These are phyloP conservation scores for Ophiosphaerella korrae DNA, from an alignment of 2,329 filamentous ascomycete species.

Conservation along the genomic window DNA sequence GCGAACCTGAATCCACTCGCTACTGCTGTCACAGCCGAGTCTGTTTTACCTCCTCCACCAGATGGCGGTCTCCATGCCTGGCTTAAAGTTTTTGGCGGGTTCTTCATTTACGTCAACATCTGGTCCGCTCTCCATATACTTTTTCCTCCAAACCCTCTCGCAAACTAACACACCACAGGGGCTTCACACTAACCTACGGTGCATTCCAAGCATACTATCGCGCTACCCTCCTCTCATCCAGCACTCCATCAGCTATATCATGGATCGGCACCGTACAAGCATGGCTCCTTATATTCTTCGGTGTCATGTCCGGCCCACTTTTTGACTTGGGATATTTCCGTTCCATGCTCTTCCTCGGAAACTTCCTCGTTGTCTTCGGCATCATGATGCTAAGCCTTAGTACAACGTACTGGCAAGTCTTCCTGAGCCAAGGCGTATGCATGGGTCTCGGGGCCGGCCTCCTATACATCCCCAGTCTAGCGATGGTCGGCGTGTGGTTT, in stretches of 20 bases:
- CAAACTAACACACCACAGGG: slow-evolving; percentile 33
- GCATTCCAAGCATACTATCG: slow-evolving; percentile 55
- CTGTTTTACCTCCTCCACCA: slow-evolving; percentile 38
- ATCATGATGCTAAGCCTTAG: slow-evolving; percentile 67
- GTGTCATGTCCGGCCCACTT: slow-evolving; percentile 52
- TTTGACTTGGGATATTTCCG: slow-evolving; percentile 56
- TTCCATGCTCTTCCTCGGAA: slow-evolving; percentile 54
- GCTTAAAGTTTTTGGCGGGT: slow-evolving; percentile 47
- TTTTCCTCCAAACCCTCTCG: not conserved
- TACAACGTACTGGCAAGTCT: slow-evolving; percentile 59
- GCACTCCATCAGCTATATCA: slow-evolving; percentile 47
- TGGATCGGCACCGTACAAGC: slow-evolving; percentile 55
- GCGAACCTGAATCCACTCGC: slow-evolving; percentile 24
- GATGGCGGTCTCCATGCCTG: slow-evolving; percentile 47
- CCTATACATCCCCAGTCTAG: slow-evolving; percentile 45
- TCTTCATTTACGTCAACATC: slow-evolving; percentile 48
- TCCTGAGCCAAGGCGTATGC: slow-evolving; percentile 61
- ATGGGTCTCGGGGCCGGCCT: slow-evolving; percentile 48
- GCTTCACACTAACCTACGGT: slow-evolving; percentile 50
- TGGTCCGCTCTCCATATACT: slow-evolving; percentile 25
- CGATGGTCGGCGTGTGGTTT: slow-evolving; percentile 46
- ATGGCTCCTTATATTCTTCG: slow-evolving; percentile 60
- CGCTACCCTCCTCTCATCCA: slow-evolving; percentile 42
- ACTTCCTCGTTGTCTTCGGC: slow-evolving; percentile 61
- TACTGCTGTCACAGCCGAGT: slow-evolving; percentile 23